Evolutionary conservation across 352 stramenopile genomes (phyloP).

Genomic region (Globisporangium camurandrum): DNA sequence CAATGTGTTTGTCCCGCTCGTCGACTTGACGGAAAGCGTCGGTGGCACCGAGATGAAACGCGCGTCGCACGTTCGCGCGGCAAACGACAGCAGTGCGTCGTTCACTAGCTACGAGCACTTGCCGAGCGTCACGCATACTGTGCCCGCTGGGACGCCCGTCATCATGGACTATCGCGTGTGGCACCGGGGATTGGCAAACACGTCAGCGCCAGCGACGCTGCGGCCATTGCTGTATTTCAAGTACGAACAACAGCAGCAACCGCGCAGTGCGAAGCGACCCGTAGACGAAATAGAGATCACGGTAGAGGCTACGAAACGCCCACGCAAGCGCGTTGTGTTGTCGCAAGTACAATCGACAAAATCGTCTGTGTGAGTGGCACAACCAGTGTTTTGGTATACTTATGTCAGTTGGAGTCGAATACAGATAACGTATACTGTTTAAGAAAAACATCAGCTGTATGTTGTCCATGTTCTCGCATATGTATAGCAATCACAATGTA

Average conservation of each 20-base stretch:
- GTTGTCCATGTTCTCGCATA: no score
- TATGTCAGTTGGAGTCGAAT: no score
- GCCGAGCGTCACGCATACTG: constrained; percentile 38
- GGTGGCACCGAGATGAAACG: constrained; percentile 71
- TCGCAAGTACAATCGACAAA: not conserved
- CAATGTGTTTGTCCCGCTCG: constrained; percentile 71
- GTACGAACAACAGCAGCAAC: constrained; percentile 22
- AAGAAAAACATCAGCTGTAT: no score
- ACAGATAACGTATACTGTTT: no score
- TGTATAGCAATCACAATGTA: no score
- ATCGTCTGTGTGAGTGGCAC: not conserved
- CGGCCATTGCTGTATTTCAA: constrained; percentile 72
- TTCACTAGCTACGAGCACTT: constrained; percentile 50
- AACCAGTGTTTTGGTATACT: no score
- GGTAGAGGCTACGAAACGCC: not conserved
- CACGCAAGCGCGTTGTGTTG: constrained; percentile 5
- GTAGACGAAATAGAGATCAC: not conserved
- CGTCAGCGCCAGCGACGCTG: constrained; percentile 19
- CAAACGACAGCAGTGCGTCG: constrained; percentile 19
- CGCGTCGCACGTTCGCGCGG: constrained; percentile 39
- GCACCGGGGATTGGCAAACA: constrained; percentile 59
- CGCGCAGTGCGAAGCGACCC: not conserved
- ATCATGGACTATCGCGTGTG: constrained; percentile 79
- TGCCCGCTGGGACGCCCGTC: constrained; percentile 47
- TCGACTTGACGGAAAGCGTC: constrained; percentile 31